Percentiles rank a stretch among this genome's conserved stretches.
Conservation (phyloP, 2,329 filamentous ascomycete genomes). For the Gaeumannomyces tritici region DNA sequence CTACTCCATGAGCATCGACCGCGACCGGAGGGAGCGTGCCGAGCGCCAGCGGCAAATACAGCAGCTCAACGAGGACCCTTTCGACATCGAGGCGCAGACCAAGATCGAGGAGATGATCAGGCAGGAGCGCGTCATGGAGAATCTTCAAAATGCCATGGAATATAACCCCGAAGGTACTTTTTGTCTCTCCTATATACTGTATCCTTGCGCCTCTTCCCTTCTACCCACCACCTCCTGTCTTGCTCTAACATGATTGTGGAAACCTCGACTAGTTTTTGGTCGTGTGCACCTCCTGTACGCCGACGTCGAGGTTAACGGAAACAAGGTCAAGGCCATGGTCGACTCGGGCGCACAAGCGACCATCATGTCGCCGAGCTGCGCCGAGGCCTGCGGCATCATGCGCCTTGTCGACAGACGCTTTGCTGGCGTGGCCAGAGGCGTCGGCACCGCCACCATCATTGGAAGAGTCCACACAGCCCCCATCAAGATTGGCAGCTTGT, state of each 20-base stretch:
- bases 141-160: slow-evolving; percentile 92
- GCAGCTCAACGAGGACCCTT: slow-evolving; percentile 83
- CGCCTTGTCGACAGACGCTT: slow-evolving; percentile 88
- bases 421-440: slow-evolving; percentile 82
- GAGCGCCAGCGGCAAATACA: slow-evolving; percentile 78
- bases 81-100: slow-evolving; percentile 82
- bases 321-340: slow-evolving; percentile 89
- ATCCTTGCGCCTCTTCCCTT: not conserved
- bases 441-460: slow-evolving; percentile 89
- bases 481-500: slow-evolving; percentile 83
- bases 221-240: not conserved
- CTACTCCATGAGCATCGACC: slow-evolving; percentile 56
- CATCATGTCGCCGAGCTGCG: slow-evolving; percentile 94
- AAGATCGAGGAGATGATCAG: slow-evolving; percentile 97
- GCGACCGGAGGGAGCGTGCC: slow-evolving; percentile 61
- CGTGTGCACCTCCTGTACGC: slow-evolving; percentile 95
- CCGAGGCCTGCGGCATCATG: slow-evolving; percentile 91
- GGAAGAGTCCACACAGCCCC: slow-evolving; percentile 92
- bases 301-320: slow-evolving; percentile 86
- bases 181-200: not conserved
- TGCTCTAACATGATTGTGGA: slow-evolving; percentile 4
- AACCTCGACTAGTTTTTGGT: slow-evolving; percentile 61
- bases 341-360: slow-evolving; percentile 96
- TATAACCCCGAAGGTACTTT: slow-evolving; percentile 86
- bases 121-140: slow-evolving; percentile 88